These are phyloP conservation scores for Fusarium protoensiforme DNA, from an alignment of 2,329 filamentous ascomycete species.

Conservation along the genomic window DNA sequence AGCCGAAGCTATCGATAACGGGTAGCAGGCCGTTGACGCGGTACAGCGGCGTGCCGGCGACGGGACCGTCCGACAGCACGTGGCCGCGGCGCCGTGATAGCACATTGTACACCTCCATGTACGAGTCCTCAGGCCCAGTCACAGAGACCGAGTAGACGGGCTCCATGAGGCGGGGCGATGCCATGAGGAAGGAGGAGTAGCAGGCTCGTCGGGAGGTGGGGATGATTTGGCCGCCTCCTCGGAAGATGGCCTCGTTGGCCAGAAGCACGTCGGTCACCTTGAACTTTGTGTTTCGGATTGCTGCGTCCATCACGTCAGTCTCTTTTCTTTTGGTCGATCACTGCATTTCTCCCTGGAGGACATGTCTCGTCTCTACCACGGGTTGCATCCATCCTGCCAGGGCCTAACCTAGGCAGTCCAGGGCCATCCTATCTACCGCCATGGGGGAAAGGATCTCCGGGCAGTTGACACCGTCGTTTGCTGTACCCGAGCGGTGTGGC, in stretches of 20 bases:
- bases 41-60: conserved; percentile 94
- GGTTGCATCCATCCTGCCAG: conserved; percentile 17
- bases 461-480: conserved; percentile 13
- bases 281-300: conserved; percentile 98
- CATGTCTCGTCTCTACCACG: conserved; percentile 4
- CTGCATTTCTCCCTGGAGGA: conserved; percentile 1
- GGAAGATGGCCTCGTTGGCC: conserved; percentile 90
- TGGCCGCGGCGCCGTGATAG: conserved; percentile 89
- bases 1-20: conserved; percentile 97
- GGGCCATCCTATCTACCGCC: conserved; percentile 29
- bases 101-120: conserved; percentile 90
- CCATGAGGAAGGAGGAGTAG: conserved; percentile 97
- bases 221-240: conserved; percentile 96
- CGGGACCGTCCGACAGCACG: conserved; percentile 91
- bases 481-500: conserved; percentile 29
- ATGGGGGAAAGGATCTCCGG: conserved; percentile 36
- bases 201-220: conserved; percentile 92
- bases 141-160: conserved; percentile 93
- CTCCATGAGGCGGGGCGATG: conserved; percentile 95
- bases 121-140: conserved; percentile 90
- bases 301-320: conserved; percentile 56
- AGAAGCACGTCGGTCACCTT: conserved; percentile 91
- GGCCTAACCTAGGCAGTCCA: conserved; percentile 8
- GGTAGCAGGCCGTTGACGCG: conserved; percentile 90
- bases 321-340: conserved; percentile 9